Percentiles rank a stretch among this genome's conserved stretches.
Conservation (phyloP, 2,329 filamentous ascomycete genomes). For the Simplicillium sp. region DNA sequence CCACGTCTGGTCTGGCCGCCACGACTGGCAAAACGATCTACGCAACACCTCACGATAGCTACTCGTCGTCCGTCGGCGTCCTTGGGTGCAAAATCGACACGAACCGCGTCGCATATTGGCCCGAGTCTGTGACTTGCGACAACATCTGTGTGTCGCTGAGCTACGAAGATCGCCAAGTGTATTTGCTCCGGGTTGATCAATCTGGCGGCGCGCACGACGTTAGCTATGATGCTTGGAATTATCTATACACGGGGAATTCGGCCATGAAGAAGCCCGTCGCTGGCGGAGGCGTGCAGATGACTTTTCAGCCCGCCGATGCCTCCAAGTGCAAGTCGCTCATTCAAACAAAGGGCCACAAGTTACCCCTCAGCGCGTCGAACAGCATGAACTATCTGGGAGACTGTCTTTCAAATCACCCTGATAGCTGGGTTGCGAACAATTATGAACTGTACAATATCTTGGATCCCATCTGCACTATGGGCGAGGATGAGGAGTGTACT, state of each 20-base stretch:
- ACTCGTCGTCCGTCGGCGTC: conserved; percentile 38
- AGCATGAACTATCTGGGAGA: conserved; percentile 42
- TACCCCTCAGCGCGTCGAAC: conserved; percentile 37
- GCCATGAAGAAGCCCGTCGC: conserved; percentile 33
- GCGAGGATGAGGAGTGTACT: conserved; percentile 34
- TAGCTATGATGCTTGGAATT: conserved; percentile 43
- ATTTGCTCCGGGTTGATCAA: conserved; percentile 15
- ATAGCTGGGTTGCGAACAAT: conserved; percentile 38
- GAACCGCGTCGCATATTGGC: conserved; percentile 44
- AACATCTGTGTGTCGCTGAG: conserved; percentile 29
- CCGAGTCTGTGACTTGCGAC: conserved; percentile 32
- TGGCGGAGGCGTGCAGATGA: conserved; percentile 39
- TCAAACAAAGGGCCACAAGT: conserved; percentile 25
- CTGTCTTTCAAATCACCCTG: conserved; percentile 26
- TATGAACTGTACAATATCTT: conserved; percentile 41
- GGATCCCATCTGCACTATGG: conserved; percentile 36
- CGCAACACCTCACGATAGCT: conserved; percentile 38
- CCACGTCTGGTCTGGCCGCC: not conserved
- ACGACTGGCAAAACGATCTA: conserved; percentile 8
- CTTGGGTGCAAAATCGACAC: conserved; percentile 43
- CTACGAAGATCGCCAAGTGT: conserved; percentile 11
- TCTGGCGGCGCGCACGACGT: conserved; percentile 35
- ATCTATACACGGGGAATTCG: conserved; percentile 34
- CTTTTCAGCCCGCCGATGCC: conserved; percentile 32
- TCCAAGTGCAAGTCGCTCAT: conserved; percentile 39